Conservation (phyloP, 805 yeast genomes). For the Candida glaebosa region DNA sequence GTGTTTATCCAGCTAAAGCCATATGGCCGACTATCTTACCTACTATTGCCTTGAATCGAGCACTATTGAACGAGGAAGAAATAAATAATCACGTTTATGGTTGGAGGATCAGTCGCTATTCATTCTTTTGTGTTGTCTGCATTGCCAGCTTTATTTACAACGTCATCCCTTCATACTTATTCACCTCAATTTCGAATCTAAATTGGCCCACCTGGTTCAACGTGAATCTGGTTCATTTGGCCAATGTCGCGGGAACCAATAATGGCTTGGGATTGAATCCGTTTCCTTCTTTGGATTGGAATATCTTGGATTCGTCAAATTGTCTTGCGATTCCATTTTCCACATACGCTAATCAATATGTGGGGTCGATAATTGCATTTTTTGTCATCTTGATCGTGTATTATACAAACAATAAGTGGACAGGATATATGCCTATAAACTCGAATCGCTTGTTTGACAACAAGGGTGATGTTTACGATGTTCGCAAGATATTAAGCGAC, state of each 20-base stretch:
- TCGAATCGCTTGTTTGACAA: conserved; percentile 52
- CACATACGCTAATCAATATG: conserved; percentile 38
- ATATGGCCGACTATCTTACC: conserved; percentile 45
- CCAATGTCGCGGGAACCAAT: conserved; percentile 36
- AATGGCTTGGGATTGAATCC: conserved; percentile 42
- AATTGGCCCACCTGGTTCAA: conserved; percentile 47
- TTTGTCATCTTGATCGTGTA: conserved; percentile 30
- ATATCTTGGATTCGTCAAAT: conserved; percentile 32
- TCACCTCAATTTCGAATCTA: conserved; percentile 36
- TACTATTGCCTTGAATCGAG: conserved; percentile 39
- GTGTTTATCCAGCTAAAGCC: conserved; percentile 40
- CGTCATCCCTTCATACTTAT: conserved; percentile 40
- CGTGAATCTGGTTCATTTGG: conserved; percentile 36
- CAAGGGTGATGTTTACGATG: conserved; percentile 45
- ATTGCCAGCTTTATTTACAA: conserved; percentile 36
- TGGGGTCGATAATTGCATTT: conserved; percentile 35
- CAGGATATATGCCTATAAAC: conserved; percentile 49
- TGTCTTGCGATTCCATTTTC: conserved; percentile 42
- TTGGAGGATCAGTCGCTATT: conserved; percentile 40
- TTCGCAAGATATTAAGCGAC: conserved; percentile 42
- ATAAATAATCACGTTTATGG: conserved; percentile 22
- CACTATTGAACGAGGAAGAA: conserved; percentile 32
- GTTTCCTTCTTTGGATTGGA: conserved; percentile 43
- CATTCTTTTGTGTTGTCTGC: conserved; percentile 35
- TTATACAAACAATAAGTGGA: conserved; percentile 49